phyloP scores from a whole-genome alignment of 2,329 filamentous ascomycete species.

The Colletotrichum sp. region DNA sequence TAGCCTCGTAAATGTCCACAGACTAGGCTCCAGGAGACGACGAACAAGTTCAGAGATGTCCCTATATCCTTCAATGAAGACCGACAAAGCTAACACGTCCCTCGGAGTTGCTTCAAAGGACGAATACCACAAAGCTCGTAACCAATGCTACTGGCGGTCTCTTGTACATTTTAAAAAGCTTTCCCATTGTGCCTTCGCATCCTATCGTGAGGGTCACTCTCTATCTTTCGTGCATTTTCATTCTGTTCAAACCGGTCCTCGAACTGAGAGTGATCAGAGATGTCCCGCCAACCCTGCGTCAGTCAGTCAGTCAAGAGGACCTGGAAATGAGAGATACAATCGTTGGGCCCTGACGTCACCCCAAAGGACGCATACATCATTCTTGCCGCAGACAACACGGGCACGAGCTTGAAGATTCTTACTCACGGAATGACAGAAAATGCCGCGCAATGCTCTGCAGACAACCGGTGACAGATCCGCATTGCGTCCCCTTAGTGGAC shows the following conservation, averaged over 20 bases:
- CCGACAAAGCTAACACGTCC: neutral
- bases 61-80: neutral
- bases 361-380: neutral
- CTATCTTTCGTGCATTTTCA: neutral
- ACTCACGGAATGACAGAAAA: neutral
- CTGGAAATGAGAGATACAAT: neutral
- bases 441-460: neutral
- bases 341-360: neutral
- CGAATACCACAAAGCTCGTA: neutral
- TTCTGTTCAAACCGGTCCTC: neutral
- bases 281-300: neutral
- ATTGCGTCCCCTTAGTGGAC: neutral
- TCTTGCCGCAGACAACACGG: neutral
- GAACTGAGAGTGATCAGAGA: neutral
- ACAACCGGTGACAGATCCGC: neutral
- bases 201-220: neutral
- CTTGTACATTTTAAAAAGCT: neutral
- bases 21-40: neutral
- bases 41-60: neutral
- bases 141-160: neutral
- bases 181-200: neutral
- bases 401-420: neutral
- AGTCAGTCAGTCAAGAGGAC: neutral
- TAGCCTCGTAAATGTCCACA: neutral
- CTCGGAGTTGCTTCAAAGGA: neutral